Evolutionary conservation across 306 rosid genomes (phyloP).

Genomic region (Begonia loranthoides): DNA sequence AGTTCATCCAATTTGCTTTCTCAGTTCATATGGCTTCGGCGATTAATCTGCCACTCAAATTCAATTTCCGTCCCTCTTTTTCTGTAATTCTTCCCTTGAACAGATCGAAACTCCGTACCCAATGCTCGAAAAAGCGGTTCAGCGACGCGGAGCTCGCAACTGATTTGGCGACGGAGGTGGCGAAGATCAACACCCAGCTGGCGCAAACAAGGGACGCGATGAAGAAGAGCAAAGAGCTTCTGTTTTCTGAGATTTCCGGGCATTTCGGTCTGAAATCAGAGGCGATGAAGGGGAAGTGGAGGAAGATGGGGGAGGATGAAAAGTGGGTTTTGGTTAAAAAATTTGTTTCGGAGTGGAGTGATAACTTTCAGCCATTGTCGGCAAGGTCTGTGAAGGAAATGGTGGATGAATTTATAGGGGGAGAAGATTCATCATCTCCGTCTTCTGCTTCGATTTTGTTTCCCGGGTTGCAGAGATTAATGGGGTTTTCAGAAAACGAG

Average conservation of each 20-base stretch:
- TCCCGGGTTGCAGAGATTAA: conserved; percentile 29
- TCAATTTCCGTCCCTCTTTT: not conserved
- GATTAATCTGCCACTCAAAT: conserved; percentile 14
- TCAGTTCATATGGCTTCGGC: conserved; percentile 32
- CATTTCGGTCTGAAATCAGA: conserved; percentile 34
- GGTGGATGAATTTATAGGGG: conserved; percentile 53
- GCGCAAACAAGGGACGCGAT: conserved; percentile 47
- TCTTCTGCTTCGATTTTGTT: conserved; percentile 17
- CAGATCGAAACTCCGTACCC: conserved; percentile 19
- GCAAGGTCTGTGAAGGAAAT: conserved; percentile 44
- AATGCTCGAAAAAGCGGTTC: conserved; percentile 20
- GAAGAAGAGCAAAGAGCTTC: conserved; percentile 50
- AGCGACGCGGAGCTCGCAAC: conserved; percentile 46
- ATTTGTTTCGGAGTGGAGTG: conserved; percentile 50
- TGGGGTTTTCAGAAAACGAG: conserved; percentile 31
- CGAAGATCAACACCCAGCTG: conserved; percentile 28
- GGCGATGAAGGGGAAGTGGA: conserved; percentile 43
- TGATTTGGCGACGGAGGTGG: conserved; percentile 31
- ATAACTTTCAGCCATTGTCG: conserved; percentile 69
- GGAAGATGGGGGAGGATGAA: conserved; percentile 37
- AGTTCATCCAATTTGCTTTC: too few species aligned
- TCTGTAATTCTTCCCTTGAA: conserved; percentile 6
- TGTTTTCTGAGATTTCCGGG: conserved; percentile 45
- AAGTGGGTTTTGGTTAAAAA: conserved; percentile 34
- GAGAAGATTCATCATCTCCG: conserved; percentile 13